These are phyloP conservation scores for Boechera retrofracta DNA, from an alignment of 345 rosid genomes.

Conservation along the genomic window DNA sequence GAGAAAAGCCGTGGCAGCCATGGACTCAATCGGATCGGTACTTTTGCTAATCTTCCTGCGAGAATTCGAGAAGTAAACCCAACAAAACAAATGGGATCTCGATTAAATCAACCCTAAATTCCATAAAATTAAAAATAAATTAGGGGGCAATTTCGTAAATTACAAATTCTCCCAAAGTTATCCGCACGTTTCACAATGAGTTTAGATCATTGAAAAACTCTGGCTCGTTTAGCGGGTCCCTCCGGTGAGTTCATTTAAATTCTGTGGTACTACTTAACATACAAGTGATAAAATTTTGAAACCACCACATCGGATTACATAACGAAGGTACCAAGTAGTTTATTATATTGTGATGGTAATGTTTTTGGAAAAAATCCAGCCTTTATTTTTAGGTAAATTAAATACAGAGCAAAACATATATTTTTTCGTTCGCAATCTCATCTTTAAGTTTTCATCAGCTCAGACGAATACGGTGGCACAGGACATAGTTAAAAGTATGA, in stretches of 20 bases:
- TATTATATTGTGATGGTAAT: too few relatives aligned
- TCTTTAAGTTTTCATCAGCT: too few relatives aligned
- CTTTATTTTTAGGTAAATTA: too few relatives aligned
- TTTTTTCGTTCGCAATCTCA: too few relatives aligned
- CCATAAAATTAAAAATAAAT: neutral
- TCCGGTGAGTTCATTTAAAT: neutral
- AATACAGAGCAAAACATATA: too few relatives aligned
- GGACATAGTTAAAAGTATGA: too few relatives aligned
- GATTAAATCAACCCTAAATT: constrained; percentile 13
- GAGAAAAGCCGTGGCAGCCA: constrained; percentile 72
- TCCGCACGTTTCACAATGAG: constrained; percentile 26
- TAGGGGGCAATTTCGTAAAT: constrained; percentile 34
- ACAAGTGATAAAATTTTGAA: too few relatives aligned
- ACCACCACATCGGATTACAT: too few relatives aligned
- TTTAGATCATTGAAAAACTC: neutral
- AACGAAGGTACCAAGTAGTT: too few relatives aligned
- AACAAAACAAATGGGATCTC: constrained; percentile 34
- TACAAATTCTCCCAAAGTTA: neutral
- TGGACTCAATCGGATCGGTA: constrained; percentile 39
- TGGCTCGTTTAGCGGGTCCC: neutral
- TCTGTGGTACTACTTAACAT: neutral
- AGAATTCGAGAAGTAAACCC: neutral
- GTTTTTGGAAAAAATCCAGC: too few relatives aligned
- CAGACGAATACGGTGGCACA: too few relatives aligned
- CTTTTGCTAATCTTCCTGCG: neutral